Evolutionary conservation across 768 basidiomycete species (phyloP).

Genomic region (Plicaturopsis crispa): DNA sequence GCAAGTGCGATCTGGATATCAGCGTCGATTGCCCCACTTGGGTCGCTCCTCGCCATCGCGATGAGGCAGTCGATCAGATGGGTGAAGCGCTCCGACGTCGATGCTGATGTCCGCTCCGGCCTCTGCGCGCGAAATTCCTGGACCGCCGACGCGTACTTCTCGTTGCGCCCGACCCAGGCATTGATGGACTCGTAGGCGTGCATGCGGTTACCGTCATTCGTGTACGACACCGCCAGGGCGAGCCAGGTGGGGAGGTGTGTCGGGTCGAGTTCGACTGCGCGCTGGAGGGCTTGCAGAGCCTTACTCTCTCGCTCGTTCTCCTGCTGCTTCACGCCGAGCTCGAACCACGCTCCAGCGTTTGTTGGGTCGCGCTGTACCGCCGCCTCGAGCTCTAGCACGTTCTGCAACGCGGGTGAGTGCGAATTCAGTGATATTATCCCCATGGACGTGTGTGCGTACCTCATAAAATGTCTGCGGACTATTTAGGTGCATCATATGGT

Average conservation of each 20-base stretch:
- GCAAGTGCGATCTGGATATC: conserved; percentile 95
- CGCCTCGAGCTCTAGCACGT: conserved; percentile 84
- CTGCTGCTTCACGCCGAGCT: conserved; percentile 94
- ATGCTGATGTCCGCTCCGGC: background rate
- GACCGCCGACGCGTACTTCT: conserved; percentile 43
- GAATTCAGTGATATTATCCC: background rate
- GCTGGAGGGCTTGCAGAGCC: conserved; percentile 78
- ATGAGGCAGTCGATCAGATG: conserved; percentile 74
- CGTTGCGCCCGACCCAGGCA: conserved; percentile 73
- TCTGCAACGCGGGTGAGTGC: conserved; percentile 36
- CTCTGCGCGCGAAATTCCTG: conserved; percentile 24
- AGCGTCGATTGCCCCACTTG: conserved; percentile 66
- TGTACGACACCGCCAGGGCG: conserved; percentile 83
- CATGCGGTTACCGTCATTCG: conserved; percentile 76
- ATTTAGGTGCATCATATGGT: conserved; percentile 31
- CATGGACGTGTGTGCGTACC: conserved; percentile 29
- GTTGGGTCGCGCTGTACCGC: conserved; percentile 71
- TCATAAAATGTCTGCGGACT: conserved; percentile 24
- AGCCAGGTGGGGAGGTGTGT: conserved; percentile 76
- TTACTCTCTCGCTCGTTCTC: conserved; percentile 94
- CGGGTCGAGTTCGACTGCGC: conserved; percentile 77
- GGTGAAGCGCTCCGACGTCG: conserved; percentile 33
- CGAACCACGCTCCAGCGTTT: conserved; percentile 76
- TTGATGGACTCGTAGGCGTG: conserved; percentile 75
- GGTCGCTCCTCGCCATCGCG: conserved; percentile 60